Evolutionary conservation across 805 yeast species (phyloP).

Genomic region (Metschnikowia proteae): DNA sequence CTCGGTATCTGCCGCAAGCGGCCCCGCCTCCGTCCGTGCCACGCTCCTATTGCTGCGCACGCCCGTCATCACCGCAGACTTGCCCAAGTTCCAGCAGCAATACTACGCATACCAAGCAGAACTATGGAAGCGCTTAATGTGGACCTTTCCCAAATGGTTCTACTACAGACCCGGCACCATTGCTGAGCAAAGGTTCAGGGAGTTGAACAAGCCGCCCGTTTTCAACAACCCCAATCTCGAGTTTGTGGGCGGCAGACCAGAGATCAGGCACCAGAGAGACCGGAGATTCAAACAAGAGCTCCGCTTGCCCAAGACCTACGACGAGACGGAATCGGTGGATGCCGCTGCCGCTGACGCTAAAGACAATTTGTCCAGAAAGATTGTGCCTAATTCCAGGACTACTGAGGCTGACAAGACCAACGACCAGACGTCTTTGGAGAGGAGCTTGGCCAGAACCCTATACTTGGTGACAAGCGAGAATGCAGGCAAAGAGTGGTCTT

Average conservation of each 20-base stretch:
- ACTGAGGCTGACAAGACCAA: conserved; percentile 72
- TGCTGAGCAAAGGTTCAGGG: conserved; percentile 74
- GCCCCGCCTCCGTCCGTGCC: conserved; percentile 28
- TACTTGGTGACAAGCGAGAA: conserved; percentile 62
- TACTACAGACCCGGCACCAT: conserved; percentile 88
- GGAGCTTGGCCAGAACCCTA: conserved; percentile 74
- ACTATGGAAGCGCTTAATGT: conserved; percentile 85
- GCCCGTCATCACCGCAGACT: conserved; percentile 81
- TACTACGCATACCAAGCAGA: conserved; percentile 83
- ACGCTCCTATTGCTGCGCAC: conserved; percentile 70
- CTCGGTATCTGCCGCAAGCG: conserved; percentile 7
- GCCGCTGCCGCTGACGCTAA: conserved; percentile 11
- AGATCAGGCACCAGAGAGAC: conserved; percentile 83
- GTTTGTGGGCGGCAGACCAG: conserved; percentile 82
- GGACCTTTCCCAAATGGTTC: conserved; percentile 95
- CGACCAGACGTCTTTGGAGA: conserved; percentile 67
- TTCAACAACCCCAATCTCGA: conserved; percentile 69
- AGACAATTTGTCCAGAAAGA: conserved; percentile 63
- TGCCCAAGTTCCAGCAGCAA: conserved; percentile 64
- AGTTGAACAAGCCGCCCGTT: conserved; percentile 73
- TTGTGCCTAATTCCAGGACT: conserved; percentile 62
- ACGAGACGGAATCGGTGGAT: conserved; percentile 19
- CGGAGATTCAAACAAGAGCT: conserved; percentile 77
- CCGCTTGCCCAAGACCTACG: conserved; percentile 65
- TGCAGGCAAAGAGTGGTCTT: conserved; percentile 51